Conservation (phyloP, 31 red algal genomes). For the Bonnemaisonia californica region DNA sequence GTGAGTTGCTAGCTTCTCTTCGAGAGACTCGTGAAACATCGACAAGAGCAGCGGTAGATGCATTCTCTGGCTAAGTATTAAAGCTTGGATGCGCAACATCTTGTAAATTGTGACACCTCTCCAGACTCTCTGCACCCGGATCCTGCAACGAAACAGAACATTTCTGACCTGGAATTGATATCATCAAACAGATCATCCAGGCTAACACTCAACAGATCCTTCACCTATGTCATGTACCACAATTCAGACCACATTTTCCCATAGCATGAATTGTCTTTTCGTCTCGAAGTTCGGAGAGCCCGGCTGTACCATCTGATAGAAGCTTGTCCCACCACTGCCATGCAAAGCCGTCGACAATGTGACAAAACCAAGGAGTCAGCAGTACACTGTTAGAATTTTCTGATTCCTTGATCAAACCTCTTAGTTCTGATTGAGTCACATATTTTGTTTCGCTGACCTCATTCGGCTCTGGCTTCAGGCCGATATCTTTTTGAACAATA, state of each 20-base stretch:
- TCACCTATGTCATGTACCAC: neutral
- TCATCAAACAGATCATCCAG: too few species aligned
- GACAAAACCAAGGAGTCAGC: conserved; percentile 61
- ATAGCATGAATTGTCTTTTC: conserved; percentile 17
- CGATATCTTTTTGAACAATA: conserved; percentile 55
- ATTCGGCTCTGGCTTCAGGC: conserved; percentile 68
- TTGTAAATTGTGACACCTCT: neutral
- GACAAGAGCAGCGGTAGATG: conserved; percentile 35
- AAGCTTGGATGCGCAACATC: neutral
- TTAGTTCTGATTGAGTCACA: conserved; percentile 38
- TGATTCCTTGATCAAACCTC: conserved; percentile 44
- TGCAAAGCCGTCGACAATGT: conserved; percentile 62
- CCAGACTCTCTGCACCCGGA: too few species aligned
- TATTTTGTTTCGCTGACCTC: conserved; percentile 71
- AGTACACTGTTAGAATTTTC: conserved; percentile 13
- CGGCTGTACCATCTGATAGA: neutral
- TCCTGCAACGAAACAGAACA: too few species aligned
- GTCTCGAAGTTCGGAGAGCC: conserved; percentile 21
- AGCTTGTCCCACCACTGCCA: conserved; percentile 63
- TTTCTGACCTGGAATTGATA: too few species aligned
- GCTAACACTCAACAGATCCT: too few species aligned
- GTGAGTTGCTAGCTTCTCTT: conserved; percentile 69
- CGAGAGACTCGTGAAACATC: conserved; percentile 64
- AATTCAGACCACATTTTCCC: neutral
- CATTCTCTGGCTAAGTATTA: conserved; percentile 47